These are phyloP conservation scores for Symbiodinium pilosum DNA, from an alignment of 73 alveolate species.

Conservation along the genomic window DNA sequence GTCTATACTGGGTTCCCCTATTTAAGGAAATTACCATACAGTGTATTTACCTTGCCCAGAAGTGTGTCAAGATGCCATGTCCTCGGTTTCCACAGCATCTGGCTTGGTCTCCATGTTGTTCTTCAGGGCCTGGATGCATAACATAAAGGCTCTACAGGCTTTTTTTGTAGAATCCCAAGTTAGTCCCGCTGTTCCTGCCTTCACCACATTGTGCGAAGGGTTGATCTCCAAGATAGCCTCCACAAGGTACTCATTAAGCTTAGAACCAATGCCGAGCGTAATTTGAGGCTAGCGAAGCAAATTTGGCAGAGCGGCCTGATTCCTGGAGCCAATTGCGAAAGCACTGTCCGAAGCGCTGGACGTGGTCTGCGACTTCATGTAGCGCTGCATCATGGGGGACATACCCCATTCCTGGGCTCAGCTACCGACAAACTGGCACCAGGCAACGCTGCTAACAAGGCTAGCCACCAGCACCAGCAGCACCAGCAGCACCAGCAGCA, in stretches of 20 bases:
- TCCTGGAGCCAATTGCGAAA: slow-evolving; percentile 69
- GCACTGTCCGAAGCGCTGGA: slow-evolving; percentile 48
- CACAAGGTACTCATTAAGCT: no score
- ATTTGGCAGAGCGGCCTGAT: slow-evolving; percentile 16
- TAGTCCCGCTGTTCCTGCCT: slow-evolving; percentile 8
- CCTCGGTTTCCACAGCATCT: slow-evolving; percentile 63
- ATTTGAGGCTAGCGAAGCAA: neutral
- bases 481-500: no score
- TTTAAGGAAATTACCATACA: no score
- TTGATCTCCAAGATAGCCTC: slow-evolving; percentile 92
- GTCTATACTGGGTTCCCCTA: no score
- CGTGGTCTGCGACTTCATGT: slow-evolving; percentile 93
- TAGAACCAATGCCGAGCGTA: neutral
- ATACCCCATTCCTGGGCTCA: slow-evolving; percentile 85
- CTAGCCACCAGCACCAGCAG: neutral
- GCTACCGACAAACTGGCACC: no score
- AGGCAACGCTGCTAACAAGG: neutral
- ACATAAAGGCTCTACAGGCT: no score
- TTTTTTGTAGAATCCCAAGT: neutral
- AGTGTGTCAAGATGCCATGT: slow-evolving; percentile 37
- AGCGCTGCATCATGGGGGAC: slow-evolving; percentile 95
- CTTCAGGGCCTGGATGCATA: slow-evolving; percentile 40
- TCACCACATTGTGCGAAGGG: slow-evolving; percentile 71
- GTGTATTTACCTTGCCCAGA: neutral
- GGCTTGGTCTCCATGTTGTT: slow-evolving; percentile 46